Evolutionary conservation across 768 basidiomycete genomes (phyloP), one percentile per base, ranked within the genome.

Genomic region (Hypholoma sublateritium): DNA sequence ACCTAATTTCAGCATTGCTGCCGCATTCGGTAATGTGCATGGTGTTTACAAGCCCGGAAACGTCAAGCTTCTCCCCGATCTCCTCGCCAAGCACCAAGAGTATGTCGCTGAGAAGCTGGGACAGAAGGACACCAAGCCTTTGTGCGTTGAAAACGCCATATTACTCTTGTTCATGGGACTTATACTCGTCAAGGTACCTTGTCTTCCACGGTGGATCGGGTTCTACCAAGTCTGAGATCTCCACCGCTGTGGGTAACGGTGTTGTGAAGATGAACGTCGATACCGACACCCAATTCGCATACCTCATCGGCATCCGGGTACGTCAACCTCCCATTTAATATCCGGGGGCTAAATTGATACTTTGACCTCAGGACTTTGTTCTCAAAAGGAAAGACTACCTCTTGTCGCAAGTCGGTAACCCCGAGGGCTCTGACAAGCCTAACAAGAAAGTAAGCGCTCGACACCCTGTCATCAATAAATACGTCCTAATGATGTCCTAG

Each of bases 141-240:
- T 97, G 91, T 96, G 61, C 70, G 91, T 75, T 9, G n/a, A 12
- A 21, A 34, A 1, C 9, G 12, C 0, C 54, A 21, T 21, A 50
- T 12, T 21, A 48, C 36, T 32, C 25, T 3, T 11, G 8, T 37
- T 21, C 14, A 34, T 25, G 45, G n/a, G n/a, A n/a, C n/a, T n/a
- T n/a, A n/a, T n/a, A n/a, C n/a, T n/a, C n/a, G n/a, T n/a, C n/a
- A n/a, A 93, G 93, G 65, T 98, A 89, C 86, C 91, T 98, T 59
- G 97, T 98, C 74, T 99, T 98, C 94, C 97, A 99, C 79, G 97
- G 97, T 75, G 97, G 97, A 62, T 98, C 97, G 52, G 97, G 97
- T 44, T 98, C 97, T 32, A 87, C 91, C 63, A 93, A 93, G 77
- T 89, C 95, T 46, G 97, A 99, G 77, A 99, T 98, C 77, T 80